A percentile compares a stretch with the other conserved stretches of the same genome.
These are phyloP conservation scores for Calonectria leucothoes DNA, from an alignment of 2,329 filamentous ascomycete species.

Conservation along the genomic window DNA sequence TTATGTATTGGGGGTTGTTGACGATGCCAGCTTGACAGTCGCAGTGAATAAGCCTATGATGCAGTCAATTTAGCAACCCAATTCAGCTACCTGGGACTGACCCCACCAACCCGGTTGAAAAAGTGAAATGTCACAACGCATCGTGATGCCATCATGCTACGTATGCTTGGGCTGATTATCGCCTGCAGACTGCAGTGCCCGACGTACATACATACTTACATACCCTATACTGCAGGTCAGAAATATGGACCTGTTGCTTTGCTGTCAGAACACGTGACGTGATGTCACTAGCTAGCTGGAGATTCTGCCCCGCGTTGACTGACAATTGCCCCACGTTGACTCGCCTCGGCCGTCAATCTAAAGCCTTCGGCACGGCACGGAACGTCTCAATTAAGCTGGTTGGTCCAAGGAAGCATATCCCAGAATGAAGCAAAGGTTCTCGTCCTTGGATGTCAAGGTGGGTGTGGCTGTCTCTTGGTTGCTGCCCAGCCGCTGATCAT, in stretches of 20 bases:
- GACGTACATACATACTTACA: too few species aligned
- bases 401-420: slow-evolving; percentile 15
- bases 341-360: slow-evolving; percentile 12
- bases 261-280: slow-evolving; percentile 29
- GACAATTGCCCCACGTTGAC: slow-evolving; percentile 30
- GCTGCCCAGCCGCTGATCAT: slow-evolving; percentile 22
- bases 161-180: neutral
- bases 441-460: slow-evolving; percentile 82
- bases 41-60: neutral
- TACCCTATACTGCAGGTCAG: neutral
- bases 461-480: neutral
- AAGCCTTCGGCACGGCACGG: slow-evolving; percentile 17
- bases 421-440: slow-evolving; percentile 83
- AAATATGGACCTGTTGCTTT: neutral
- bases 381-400: slow-evolving; percentile 4
- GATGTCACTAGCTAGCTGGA: slow-evolving; percentile 27
- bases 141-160: neutral
- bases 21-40: neutral
- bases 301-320: slow-evolving; percentile 30
- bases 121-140: neutral
- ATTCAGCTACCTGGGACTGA: neutral
- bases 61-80: neutral
- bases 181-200: neutral
- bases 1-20: too few species aligned
- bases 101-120: neutral